Percentiles rank a stretch among this genome's conserved stretches.
These are phyloP conservation scores for Candida silvatica DNA, from an alignment of 805 yeast species.

Conservation along the genomic window DNA sequence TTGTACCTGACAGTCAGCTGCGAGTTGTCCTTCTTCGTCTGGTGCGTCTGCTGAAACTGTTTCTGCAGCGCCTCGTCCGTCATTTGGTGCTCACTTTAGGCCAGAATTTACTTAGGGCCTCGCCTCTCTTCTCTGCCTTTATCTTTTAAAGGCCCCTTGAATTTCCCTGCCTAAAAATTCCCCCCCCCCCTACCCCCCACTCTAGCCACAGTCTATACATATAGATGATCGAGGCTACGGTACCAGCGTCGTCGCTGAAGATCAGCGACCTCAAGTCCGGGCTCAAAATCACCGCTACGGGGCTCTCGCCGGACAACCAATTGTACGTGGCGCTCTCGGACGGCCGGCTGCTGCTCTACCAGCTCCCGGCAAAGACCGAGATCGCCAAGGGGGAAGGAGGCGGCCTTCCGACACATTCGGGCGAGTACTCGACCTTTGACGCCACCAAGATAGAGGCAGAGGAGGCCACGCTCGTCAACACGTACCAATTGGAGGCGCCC, in stretches of 20 bases:
- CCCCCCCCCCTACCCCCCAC: no score
- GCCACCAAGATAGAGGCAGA: conserved; percentile 6
- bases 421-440: not conserved
- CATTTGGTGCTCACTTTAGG: no score
- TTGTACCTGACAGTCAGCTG: conserved; percentile 14
- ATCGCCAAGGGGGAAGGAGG: not conserved
- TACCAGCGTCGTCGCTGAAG: conserved; percentile 10
- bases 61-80: conserved; percentile 16
- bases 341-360: conserved; percentile 13
- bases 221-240: conserved; percentile 14
- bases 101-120: no score
- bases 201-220: no score
- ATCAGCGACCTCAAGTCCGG: conserved; percentile 6
- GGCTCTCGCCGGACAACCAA: conserved; percentile 7
- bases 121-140: no score
- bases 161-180: no score
- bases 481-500: conserved; percentile 10
- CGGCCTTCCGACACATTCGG: no score
- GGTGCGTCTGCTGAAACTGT: conserved; percentile 16
- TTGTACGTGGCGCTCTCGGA: conserved; percentile 15
- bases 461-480: conserved; percentile 11
- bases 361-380: conserved; percentile 7
- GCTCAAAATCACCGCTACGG: conserved; percentile 10
- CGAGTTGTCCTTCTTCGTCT: conserved; percentile 13
- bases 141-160: no score